Conservation (phyloP, 1,139 yeast species). For the Pneumocystis carinii region DNA sequence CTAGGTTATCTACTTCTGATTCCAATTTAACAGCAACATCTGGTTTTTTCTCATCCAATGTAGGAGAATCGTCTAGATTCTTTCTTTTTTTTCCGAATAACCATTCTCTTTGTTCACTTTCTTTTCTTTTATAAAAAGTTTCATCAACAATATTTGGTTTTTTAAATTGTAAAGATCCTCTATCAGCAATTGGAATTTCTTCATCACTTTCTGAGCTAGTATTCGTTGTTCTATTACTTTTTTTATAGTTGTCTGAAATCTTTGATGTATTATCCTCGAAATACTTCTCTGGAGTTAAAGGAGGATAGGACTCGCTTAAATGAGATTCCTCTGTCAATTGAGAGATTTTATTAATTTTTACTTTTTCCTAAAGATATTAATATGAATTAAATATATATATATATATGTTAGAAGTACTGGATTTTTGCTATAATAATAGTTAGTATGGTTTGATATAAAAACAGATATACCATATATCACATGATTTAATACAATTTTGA, state of each 20-base stretch:
- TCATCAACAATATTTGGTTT: neutral
- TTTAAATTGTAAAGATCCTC: neutral
- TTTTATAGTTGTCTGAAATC: neutral
- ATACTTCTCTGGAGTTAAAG: neutral
- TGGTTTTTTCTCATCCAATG: neutral
- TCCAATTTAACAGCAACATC: neutral
- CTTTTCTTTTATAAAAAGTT: neutral
- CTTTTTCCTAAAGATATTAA: neutral
- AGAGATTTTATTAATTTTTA: neutral
- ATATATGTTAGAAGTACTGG: neutral
- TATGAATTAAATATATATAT: neutral
- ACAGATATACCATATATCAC: conserved; percentile 20
- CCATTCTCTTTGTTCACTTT: neutral
- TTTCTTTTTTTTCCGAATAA: neutral
- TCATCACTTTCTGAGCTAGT: neutral
- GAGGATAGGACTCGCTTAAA: neutral
- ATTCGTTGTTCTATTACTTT: neutral
- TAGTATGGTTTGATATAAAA: neutral
- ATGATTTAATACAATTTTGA: conserved; percentile 22
- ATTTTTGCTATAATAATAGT: neutral
- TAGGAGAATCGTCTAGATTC: neutral
- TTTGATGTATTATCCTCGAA: neutral
- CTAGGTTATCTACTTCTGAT: neutral
- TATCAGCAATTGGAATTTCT: neutral
- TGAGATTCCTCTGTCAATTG: neutral